Conservation (phyloP, 164 flowering plant genomes). For the Platanus orientalis region DNA sequence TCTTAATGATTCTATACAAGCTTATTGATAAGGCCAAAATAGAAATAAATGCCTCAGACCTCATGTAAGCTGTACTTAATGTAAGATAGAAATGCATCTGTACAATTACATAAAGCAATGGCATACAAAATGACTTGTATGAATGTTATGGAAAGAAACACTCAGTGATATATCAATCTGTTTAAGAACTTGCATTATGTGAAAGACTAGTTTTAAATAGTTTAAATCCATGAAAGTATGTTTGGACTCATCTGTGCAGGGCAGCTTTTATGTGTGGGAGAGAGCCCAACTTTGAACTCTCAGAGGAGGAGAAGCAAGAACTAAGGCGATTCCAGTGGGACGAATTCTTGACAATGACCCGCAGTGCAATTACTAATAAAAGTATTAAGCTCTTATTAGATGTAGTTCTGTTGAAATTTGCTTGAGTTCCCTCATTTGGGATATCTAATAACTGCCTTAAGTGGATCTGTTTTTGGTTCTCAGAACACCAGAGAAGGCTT, state of each 20-base stretch:
- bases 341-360: slow-evolving; percentile 75
- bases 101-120: too few species aligned
- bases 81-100: too few species aligned
- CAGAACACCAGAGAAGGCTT: slow-evolving; percentile 55
- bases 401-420: background rate
- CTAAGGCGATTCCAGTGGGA: slow-evolving; percentile 72
- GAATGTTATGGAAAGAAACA: too few species aligned
- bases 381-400: slow-evolving; percentile 39
- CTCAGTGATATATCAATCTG: too few species aligned
- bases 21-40: too few species aligned
- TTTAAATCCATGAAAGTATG: too few species aligned
- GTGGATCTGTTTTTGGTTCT: background rate
- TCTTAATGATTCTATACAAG: too few species aligned
- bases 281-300: slow-evolving; percentile 86
- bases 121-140: too few species aligned
- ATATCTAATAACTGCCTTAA: background rate
- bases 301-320: slow-evolving; percentile 81
- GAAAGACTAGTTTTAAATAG: too few species aligned
- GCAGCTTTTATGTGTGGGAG: slow-evolving; percentile 99
- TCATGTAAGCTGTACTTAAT: too few species aligned
- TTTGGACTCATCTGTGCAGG: slow-evolving; percentile 35
- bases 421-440: background rate
- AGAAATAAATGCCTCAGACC: too few species aligned
- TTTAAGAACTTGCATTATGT: too few species aligned
- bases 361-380: slow-evolving; percentile 64